Evolutionary conservation across 768 basidiomycete species (phyloP).

Genomic region (Stropharia rugosoannulata): DNA sequence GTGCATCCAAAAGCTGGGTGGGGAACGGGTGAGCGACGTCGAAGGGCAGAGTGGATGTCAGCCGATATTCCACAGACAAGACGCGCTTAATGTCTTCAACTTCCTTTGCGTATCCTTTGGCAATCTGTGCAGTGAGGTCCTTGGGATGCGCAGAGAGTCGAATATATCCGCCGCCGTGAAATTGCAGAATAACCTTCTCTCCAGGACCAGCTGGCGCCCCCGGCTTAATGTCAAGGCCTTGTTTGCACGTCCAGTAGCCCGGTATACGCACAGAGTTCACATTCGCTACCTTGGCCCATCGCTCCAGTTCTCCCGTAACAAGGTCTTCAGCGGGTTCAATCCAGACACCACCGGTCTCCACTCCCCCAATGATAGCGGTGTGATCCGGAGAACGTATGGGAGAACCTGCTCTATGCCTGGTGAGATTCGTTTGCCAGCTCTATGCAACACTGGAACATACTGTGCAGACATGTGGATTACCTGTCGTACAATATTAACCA

Average conservation of each 20-base stretch:
- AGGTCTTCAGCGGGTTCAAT: constrained; percentile 40
- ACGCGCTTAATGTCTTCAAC: constrained; percentile 42
- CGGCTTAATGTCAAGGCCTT: constrained; percentile 30
- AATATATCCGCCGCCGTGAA: constrained; percentile 65
- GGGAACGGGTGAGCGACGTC: constrained; percentile 62
- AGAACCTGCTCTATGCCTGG: constrained; percentile 25
- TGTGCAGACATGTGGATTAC: too few species aligned
- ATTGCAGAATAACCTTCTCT: constrained; percentile 55
- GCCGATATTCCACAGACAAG: constrained; percentile 72
- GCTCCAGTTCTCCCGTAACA: constrained; percentile 41
- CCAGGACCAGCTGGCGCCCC: constrained; percentile 40
- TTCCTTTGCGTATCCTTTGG: constrained; percentile 46
- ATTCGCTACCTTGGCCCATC: constrained; percentile 36
- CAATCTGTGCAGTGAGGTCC: constrained; percentile 42
- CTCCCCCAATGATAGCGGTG: constrained; percentile 37
- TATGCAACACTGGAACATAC: background rate
- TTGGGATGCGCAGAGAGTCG: constrained; percentile 57
- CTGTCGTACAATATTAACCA: too few species aligned
- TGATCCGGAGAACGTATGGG: constrained; percentile 33
- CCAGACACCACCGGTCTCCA: constrained; percentile 49
- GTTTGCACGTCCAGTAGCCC: constrained; percentile 57
- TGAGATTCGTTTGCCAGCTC: background rate
- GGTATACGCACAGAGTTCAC: constrained; percentile 45
- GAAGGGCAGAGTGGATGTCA: constrained; percentile 46
- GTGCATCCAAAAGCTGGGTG: constrained; percentile 68